These are phyloP conservation scores for Cladosporium sphaerospermum DNA, from an alignment of 2,329 filamentous ascomycete species.

Conservation along the genomic window DNA sequence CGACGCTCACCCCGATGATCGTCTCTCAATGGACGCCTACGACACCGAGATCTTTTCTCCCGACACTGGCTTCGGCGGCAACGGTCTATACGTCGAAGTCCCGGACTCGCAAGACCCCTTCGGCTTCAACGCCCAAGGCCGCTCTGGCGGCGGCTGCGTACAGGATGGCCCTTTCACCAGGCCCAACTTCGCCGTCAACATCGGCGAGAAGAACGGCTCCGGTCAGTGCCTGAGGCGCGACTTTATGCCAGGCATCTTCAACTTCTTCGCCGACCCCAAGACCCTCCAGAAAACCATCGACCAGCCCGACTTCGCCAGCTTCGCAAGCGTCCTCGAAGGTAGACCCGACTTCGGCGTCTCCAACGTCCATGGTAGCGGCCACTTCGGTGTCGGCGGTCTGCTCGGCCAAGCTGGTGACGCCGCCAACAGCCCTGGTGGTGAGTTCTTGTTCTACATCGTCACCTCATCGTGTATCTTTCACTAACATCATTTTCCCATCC, in stretches of 20 bases:
- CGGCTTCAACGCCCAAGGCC: neutral
- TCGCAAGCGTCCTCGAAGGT: constrained; percentile 16
- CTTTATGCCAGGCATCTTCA: neutral
- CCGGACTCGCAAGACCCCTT: constrained; percentile 1
- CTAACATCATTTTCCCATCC: neutral
- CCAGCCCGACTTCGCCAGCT: constrained; percentile 15
- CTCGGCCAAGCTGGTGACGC: constrained; percentile 15
- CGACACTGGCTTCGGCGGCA: constrained; percentile 17
- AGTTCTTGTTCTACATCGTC: neutral
- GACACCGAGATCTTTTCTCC: neutral
- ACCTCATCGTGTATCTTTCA: neutral
- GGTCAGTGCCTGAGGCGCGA: constrained; percentile 5
- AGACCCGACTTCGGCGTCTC: neutral
- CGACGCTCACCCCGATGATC: constrained; percentile 13
- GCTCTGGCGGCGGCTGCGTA: constrained; percentile 16
- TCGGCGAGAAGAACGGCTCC: constrained; percentile 10
- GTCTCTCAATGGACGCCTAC: constrained; percentile 13
- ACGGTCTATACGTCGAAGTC: constrained; percentile 12
- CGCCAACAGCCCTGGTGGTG: constrained; percentile 19
- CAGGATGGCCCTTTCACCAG: constrained; percentile 24
- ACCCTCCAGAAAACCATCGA: constrained; percentile 15
- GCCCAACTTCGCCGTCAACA: constrained; percentile 3
- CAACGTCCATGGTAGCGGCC: constrained; percentile 20
- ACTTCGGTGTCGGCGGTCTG: constrained; percentile 18
- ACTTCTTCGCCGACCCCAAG: neutral